A percentile compares a stretch with the other conserved stretches of the same genome.
Evolutionary conservation across 2,329 filamentous ascomycete genomes (phyloP).

Genomic region (Celoporthe dispersa): DNA sequence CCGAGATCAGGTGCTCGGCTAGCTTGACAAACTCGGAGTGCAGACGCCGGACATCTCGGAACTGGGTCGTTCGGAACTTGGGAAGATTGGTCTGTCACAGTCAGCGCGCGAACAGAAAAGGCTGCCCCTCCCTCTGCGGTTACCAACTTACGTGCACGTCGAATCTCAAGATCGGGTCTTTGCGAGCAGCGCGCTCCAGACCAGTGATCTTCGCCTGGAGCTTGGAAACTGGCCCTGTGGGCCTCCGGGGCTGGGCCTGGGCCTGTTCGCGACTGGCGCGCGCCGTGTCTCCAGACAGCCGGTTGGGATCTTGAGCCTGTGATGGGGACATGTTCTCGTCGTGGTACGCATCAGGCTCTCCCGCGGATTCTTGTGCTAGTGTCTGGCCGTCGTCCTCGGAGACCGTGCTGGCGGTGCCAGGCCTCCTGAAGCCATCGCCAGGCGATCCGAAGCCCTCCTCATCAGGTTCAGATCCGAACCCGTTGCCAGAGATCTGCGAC

Average conservation of each 20-base stretch:
- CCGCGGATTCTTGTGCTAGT: conserved; percentile 38
- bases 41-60: conserved; percentile 92
- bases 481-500: conserved; percentile 48
- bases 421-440: conserved; percentile 48
- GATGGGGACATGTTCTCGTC: conserved; percentile 26
- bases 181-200: conserved; percentile 89
- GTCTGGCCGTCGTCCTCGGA: conserved; percentile 48
- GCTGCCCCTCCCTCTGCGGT: neutral
- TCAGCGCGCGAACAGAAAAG: conserved; percentile 21
- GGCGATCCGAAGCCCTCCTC: conserved; percentile 42
- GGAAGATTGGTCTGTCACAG: conserved; percentile 87
- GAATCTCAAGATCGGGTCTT: conserved; percentile 92
- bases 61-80: conserved; percentile 96
- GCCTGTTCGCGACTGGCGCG: conserved; percentile 41
- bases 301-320: conserved; percentile 31
- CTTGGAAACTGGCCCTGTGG: conserved; percentile 73
- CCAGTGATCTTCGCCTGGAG: conserved; percentile 95
- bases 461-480: conserved; percentile 44
- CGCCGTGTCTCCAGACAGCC: conserved; percentile 34
- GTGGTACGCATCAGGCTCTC: conserved; percentile 26
- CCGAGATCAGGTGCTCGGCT: conserved; percentile 93
- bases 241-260: conserved; percentile 56
- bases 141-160: conserved; percentile 83
- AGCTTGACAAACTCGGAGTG: conserved; percentile 97
- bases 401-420: conserved; percentile 51